Evolutionary conservation across 371 early-diverging fungal species (phyloP).

Genomic region (Mortierella sp.): DNA sequence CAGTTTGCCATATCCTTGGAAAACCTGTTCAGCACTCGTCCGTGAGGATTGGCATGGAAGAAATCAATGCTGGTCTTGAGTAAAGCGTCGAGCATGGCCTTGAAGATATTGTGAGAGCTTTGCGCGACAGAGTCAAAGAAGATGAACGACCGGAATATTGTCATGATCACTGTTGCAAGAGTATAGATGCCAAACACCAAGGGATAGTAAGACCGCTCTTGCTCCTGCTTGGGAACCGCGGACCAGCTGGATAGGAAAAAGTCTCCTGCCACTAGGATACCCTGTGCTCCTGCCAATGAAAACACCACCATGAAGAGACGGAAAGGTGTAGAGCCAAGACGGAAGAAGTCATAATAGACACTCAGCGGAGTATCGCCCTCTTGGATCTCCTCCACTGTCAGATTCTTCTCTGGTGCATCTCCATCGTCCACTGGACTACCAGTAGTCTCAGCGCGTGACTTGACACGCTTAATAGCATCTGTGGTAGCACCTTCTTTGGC

Average conservation of each 20-base stretch:
- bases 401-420: slow-evolving; percentile 24
- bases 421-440: slow-evolving; percentile 14
- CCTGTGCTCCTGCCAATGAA: slow-evolving; percentile 40
- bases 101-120: slow-evolving; percentile 38
- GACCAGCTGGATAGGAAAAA: slow-evolving; percentile 50
- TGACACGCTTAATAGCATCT: slow-evolving; percentile 15
- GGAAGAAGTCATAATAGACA: slow-evolving; percentile 52
- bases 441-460: slow-evolving; percentile 7
- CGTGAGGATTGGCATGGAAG: slow-evolving; percentile 73
- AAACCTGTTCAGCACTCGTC: slow-evolving; percentile 74
- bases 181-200: slow-evolving; percentile 34
- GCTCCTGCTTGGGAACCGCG: slow-evolving; percentile 5
- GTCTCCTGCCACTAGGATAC: slow-evolving; percentile 35
- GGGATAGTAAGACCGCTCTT: slow-evolving; percentile 25
- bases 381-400: slow-evolving; percentile 44
- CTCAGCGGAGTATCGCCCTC: slow-evolving; percentile 44
- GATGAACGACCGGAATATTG: slow-evolving; percentile 40
- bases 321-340: slow-evolving; percentile 38
- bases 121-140: slow-evolving; percentile 46
- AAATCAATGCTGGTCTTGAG: slow-evolving; percentile 54
- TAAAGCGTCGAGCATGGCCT: slow-evolving; percentile 52
- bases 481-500: background rate
- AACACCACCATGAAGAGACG: slow-evolving; percentile 13
- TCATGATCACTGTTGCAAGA: slow-evolving; percentile 34
- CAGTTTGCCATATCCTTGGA: slow-evolving; percentile 69